Evolutionary conservation across 768 basidiomycete species (phyloP).

Genomic region (Tricholoma hemisulphureum): DNA sequence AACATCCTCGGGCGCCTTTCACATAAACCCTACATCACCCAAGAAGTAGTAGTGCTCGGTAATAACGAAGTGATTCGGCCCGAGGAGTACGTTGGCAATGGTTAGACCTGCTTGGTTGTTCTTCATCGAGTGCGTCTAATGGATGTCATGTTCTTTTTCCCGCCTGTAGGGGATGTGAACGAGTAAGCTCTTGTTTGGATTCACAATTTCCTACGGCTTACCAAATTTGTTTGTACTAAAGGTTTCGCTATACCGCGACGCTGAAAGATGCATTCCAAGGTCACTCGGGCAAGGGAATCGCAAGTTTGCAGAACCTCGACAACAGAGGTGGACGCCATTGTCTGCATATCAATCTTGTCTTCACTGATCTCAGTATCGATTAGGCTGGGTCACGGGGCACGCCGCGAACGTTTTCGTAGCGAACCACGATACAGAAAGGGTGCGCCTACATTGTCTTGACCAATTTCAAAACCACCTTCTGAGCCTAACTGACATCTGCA

Average conservation of each 20-base stretch:
- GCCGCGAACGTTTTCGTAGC: conserved; percentile 64
- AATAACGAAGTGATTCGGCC: conserved; percentile 54
- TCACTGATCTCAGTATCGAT: not conserved
- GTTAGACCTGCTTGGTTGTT: conserved; percentile 24
- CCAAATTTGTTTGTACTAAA: conserved; percentile 13
- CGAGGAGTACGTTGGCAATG: conserved; percentile 53
- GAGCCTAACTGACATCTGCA: not conserved
- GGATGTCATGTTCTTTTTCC: not conserved
- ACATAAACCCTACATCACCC: conserved; percentile 53
- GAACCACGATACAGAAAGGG: conserved; percentile 71
- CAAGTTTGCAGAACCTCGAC: conserved; percentile 50
- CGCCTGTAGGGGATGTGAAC: conserved; percentile 53
- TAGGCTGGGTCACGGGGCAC: conserved; percentile 57
- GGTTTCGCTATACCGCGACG: conserved; percentile 59
- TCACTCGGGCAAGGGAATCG: conserved; percentile 36
- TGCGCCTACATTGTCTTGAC: conserved; percentile 17
- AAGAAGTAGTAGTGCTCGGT: conserved; percentile 59
- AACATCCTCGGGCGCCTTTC: conserved; percentile 50
- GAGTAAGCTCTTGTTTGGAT: conserved; percentile 40
- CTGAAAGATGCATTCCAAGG: conserved; percentile 51
- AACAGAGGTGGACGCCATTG: conserved; percentile 36
- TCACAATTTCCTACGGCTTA: not conserved
- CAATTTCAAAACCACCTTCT: not conserved
- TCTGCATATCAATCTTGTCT: not conserved
- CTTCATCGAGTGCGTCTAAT: too few relatives aligned